phyloP scores from a whole-genome alignment of 2,329 filamentous ascomycete genomes.

The Raffaelea deltoideospora region DNA sequence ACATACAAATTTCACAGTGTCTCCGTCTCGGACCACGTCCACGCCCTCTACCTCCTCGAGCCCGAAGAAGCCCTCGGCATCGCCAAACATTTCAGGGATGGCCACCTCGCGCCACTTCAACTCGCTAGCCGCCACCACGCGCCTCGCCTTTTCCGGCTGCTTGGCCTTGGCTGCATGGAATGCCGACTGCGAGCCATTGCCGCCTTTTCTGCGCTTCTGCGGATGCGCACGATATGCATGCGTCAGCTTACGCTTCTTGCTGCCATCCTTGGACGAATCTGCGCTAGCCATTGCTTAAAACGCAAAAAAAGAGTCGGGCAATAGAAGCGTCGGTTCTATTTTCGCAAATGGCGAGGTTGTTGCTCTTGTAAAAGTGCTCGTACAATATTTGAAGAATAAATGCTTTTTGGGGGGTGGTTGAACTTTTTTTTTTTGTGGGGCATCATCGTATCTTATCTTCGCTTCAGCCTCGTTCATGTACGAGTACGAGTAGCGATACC shows the following conservation, averaged over 20 bases:
- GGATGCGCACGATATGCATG: not conserved
- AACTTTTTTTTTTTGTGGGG: too few species aligned
- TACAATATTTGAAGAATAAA: too few species aligned
- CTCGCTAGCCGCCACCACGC: constrained; percentile 28
- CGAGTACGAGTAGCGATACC: too few species aligned
- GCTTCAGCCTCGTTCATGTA: too few species aligned
- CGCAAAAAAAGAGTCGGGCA: too few species aligned
- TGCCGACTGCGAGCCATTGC: too few species aligned
- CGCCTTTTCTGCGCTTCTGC: constrained; percentile 4
- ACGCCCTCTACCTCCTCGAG: constrained; percentile 87
- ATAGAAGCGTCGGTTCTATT: too few species aligned
- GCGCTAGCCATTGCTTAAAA: not conserved
- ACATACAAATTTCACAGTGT: constrained; percentile 40
- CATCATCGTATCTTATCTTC: too few species aligned
- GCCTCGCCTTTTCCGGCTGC: constrained; percentile 19
- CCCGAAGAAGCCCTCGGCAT: constrained; percentile 87
- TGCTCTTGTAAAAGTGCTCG: too few species aligned
- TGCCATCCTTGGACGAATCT: not conserved
- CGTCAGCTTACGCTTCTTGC: constrained; percentile 2
- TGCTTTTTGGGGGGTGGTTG: too few species aligned
- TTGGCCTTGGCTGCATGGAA: not conserved
- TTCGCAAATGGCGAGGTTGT: not conserved
- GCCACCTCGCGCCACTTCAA: constrained; percentile 43
- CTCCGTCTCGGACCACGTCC: constrained; percentile 57
- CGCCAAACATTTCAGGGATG: constrained; percentile 65